phyloP scores from a whole-genome alignment of 768 basidiomycete species.

The Russula earlei region DNA sequence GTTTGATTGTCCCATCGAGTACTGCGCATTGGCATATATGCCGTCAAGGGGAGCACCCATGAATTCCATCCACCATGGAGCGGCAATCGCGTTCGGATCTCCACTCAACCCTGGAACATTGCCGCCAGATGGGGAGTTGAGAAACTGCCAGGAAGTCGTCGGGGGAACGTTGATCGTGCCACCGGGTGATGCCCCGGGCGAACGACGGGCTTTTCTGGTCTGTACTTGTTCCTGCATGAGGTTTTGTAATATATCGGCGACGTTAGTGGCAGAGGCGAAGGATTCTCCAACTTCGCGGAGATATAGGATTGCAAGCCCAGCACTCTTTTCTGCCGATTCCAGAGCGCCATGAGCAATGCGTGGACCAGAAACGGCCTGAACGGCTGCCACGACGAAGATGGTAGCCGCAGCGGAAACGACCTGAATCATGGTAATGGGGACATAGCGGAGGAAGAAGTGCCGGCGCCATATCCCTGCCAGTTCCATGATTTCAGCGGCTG shows the following conservation, averaged over 20 bases:
- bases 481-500: conserved; percentile 19
- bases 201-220: conserved; percentile 16
- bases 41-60: not conserved
- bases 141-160: not conserved
- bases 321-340: conserved; percentile 5
- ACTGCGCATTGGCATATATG: not conserved
- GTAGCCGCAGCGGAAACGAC: conserved; percentile 20
- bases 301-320: conserved; percentile 8
- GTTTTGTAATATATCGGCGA: conserved; percentile 17
- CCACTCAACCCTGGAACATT: not conserved
- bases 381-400: conserved; percentile 20
- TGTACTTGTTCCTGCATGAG: conserved; percentile 16
- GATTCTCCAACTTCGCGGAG: conserved; percentile 17
- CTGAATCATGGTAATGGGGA: conserved; percentile 21
- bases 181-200: conserved; percentile 3
- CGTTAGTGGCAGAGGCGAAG: conserved; percentile 12
- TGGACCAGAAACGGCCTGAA: conserved; percentile 18
- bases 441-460: conserved; percentile 14
- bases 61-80: not conserved
- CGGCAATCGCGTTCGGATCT: not conserved
- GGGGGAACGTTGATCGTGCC: not conserved
- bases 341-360: conserved; percentile 13
- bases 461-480: conserved; percentile 14
- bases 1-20: not conserved
- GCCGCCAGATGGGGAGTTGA: not conserved